Conservation (phyloP, 208 protist species). For the Leishmania major region DNA sequence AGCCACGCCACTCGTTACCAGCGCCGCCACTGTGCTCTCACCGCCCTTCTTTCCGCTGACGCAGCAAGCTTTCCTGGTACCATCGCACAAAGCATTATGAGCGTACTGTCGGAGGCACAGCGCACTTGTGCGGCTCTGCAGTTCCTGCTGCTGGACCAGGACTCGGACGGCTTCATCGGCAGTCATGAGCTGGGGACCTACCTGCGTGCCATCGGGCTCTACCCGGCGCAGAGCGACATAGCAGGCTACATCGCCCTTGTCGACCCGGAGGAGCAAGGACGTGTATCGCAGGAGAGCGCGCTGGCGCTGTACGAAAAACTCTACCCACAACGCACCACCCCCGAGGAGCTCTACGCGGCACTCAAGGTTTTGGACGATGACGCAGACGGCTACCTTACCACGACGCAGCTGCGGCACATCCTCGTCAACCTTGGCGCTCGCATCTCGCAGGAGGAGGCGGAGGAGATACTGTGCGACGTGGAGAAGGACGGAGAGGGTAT, state of each 20-base stretch:
- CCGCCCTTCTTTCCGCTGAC: background rate
- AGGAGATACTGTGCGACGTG: constrained; percentile 79
- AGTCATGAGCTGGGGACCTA: constrained; percentile 98
- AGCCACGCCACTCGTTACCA: background rate
- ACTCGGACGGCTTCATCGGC: constrained; percentile 97
- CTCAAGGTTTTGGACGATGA: constrained; percentile 96
- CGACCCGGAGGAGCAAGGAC: constrained; percentile 94
- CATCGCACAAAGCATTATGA: background rate
- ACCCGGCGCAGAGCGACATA: constrained; percentile 96
- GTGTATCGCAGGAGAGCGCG: constrained; percentile 93
- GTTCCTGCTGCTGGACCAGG: constrained; percentile 97
- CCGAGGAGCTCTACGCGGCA: constrained; percentile 91
- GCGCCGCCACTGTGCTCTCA: background rate
- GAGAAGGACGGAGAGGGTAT: constrained; percentile 87
- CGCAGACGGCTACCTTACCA: constrained; percentile 92
- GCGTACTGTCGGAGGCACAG: constrained; percentile 96
- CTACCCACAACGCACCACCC: constrained; percentile 43
- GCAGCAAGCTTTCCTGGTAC: too few species aligned
- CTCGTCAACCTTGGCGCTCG: constrained; percentile 93
- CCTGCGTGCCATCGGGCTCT: constrained; percentile 98
- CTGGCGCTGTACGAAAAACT: constrained; percentile 76
- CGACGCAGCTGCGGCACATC: constrained; percentile 93
- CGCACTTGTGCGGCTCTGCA: constrained; percentile 99
- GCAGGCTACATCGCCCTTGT: constrained; percentile 96
- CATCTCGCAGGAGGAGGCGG: constrained; percentile 87